These are phyloP conservation scores for Spathaspora arborariae DNA, from an alignment of 805 yeast species.

Conservation along the genomic window DNA sequence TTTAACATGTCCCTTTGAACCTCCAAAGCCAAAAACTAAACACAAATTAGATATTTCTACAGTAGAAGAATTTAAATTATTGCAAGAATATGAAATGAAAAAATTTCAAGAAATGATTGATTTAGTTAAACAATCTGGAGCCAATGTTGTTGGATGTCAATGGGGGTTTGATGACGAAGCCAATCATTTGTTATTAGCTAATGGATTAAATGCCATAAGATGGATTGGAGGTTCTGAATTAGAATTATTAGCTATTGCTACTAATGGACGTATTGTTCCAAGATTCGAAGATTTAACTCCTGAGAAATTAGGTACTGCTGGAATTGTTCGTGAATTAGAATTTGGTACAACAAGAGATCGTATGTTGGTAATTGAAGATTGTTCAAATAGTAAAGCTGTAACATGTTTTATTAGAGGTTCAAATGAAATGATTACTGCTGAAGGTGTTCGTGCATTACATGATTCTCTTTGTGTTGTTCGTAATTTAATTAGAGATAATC, in stretches of 20 bases:
- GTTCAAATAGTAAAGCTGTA: constrained; percentile 82
- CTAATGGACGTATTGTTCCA: constrained; percentile 95
- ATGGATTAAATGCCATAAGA: constrained; percentile 91
- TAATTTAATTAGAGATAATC: constrained; percentile 84
- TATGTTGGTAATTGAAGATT: constrained; percentile 91
- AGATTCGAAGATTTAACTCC: constrained; percentile 86
- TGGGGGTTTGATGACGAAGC: constrained; percentile 99
- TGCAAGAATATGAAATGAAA: constrained; percentile 89
- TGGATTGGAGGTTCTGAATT: constrained; percentile 99
- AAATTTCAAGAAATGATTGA: constrained; percentile 90
- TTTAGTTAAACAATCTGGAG: constrained; percentile 82
- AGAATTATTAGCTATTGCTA: constrained; percentile 94
- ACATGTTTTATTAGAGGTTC: constrained; percentile 94
- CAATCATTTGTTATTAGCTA: constrained; percentile 83
- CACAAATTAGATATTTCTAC: constrained; percentile 90
- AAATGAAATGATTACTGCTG: constrained; percentile 96
- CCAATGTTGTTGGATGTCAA: constrained; percentile 95
- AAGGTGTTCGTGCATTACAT: constrained; percentile 92
- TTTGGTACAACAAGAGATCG: constrained; percentile 96
- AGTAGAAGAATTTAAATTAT: constrained; percentile 89
- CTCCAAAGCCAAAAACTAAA: constrained; percentile 98
- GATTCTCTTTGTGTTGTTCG: constrained; percentile 97
- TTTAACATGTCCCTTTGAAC: constrained; percentile 97
- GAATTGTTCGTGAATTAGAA: constrained; percentile 78
- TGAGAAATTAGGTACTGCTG: constrained; percentile 86